Conservation (phyloP, 2,329 filamentous ascomycete species). For the Hypoxylon sp. region DNA sequence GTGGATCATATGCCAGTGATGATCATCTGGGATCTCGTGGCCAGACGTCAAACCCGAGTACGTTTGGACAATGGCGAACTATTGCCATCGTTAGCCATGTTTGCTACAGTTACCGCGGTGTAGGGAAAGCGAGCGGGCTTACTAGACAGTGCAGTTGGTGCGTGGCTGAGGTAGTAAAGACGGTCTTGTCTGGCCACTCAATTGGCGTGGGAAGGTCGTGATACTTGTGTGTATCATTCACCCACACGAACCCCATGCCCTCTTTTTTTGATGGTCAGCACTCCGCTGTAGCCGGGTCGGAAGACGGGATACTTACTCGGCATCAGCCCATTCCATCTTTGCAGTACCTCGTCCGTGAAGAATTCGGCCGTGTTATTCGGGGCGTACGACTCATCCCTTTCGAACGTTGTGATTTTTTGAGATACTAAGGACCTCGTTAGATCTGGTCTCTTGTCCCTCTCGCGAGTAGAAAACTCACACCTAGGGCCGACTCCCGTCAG, state of each 20-base stretch:
- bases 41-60: constrained; percentile 58
- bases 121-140: constrained; percentile 19
- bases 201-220: constrained; percentile 51
- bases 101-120: background rate
- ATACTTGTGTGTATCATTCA: constrained; percentile 50
- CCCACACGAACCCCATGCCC: constrained; percentile 55
- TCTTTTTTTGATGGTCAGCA: constrained; percentile 38
- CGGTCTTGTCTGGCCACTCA: constrained; percentile 52
- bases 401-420: constrained; percentile 55
- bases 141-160: constrained; percentile 59
- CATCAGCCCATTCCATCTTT: constrained; percentile 57
- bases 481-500: constrained; percentile 54
- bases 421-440: constrained; percentile 49
- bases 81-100: constrained; percentile 6
- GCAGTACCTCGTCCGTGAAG: constrained; percentile 54
- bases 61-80: constrained; percentile 59
- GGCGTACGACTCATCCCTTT: constrained; percentile 55
- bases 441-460: background rate
- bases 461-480: constrained; percentile 45
- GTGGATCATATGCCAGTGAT: constrained; percentile 63
- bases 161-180: constrained; percentile 57
- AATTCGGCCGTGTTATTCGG: constrained; percentile 57
- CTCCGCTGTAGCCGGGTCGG: background rate
- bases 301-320: constrained; percentile 50
- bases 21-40: constrained; percentile 57